Conservation (phyloP, 106 monocot genomes). For the Alisma plantagoaquatica region DNA sequence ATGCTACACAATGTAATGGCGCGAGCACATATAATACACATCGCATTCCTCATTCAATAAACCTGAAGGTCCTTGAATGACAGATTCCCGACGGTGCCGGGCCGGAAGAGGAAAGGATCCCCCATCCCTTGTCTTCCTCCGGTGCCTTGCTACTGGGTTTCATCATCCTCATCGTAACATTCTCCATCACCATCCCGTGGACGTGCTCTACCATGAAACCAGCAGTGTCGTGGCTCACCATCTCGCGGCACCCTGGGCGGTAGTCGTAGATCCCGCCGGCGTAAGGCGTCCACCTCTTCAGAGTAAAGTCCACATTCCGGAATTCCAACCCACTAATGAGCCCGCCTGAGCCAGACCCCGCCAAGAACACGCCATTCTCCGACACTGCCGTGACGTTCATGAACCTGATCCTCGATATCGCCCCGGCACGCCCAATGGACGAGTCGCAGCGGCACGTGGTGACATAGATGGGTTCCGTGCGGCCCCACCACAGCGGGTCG, state of each 20-base stretch:
- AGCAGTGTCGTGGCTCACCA: conserved; percentile 59
- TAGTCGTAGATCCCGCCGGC: conserved; percentile 67
- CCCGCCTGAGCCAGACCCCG: conserved; percentile 60
- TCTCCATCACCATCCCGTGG: conserved; percentile 52
- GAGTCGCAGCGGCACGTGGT: conserved; percentile 71
- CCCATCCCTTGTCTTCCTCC: too few species aligned
- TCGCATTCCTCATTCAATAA: too few species aligned
- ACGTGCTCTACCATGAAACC: conserved; percentile 90
- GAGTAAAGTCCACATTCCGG: conserved; percentile 58
- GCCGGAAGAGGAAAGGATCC: conserved; percentile 56
- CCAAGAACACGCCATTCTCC: conserved; percentile 88
- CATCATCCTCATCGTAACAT: conserved; percentile 78
- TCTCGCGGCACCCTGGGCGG: conserved; percentile 70
- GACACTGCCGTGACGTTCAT: conserved; percentile 73
- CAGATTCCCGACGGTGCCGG: conserved; percentile 47
- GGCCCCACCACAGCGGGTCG: conserved; percentile 95
- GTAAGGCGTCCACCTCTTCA: conserved; percentile 51
- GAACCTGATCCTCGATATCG: conserved; percentile 65
- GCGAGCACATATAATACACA: too few species aligned
- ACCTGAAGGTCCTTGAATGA: conserved; percentile 60
- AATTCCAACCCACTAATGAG: conserved; percentile 55
- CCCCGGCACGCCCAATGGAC: conserved; percentile 40
- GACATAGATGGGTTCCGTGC: conserved; percentile 92
- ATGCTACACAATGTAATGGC: too few species aligned
- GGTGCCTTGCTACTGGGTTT: conserved; percentile 26